phyloP scores from a whole-genome alignment of 371 early-diverging fungal genomes.

The Caulochytrium protostelioides region DNA sequence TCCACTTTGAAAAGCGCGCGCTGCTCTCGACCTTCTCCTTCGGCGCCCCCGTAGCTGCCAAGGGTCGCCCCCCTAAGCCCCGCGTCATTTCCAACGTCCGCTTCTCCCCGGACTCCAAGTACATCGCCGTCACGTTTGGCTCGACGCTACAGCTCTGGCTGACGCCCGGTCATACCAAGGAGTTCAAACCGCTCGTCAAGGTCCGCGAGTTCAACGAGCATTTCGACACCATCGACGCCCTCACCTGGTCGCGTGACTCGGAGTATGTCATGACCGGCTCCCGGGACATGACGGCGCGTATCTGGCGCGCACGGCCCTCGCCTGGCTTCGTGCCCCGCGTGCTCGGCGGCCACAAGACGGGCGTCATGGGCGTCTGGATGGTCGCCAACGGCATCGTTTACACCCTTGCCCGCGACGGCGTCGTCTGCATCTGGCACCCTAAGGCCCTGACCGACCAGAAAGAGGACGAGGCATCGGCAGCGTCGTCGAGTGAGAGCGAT shows the following conservation, averaged over 20 bases:
- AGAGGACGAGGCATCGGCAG: slow-evolving; percentile 15
- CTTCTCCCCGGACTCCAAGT: slow-evolving; percentile 39
- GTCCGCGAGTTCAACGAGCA: slow-evolving; percentile 59
- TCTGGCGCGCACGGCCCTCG: too few species aligned
- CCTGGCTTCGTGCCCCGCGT: slow-evolving; percentile 41
- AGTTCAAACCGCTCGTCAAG: slow-evolving; percentile 76
- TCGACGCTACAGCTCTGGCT: slow-evolving; percentile 76
- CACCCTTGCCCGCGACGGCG: too few species aligned
- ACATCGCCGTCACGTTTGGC: slow-evolving; percentile 66
- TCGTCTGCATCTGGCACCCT: too few species aligned
- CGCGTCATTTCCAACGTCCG: too few species aligned
- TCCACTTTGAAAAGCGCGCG: slow-evolving; percentile 58
- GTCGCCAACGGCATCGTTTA: too few species aligned
- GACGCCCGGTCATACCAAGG: slow-evolving; percentile 65
- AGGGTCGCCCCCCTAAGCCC: too few species aligned
- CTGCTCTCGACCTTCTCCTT: slow-evolving; percentile 76
- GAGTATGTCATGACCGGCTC: slow-evolving; percentile 54
- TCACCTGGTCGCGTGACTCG: slow-evolving; percentile 78
- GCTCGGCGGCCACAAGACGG: slow-evolving; percentile 64
- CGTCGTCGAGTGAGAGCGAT: too few species aligned
- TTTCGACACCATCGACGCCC: slow-evolving; percentile 60
- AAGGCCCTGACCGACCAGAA: too few species aligned
- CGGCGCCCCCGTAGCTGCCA: too few species aligned
- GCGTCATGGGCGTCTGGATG: slow-evolving; percentile 71
- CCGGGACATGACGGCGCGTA: slow-evolving; percentile 74